Evolutionary conservation across 495 filamentous ascomycete genomes (phyloP).

Genomic region (Neurospora sp.): DNA sequence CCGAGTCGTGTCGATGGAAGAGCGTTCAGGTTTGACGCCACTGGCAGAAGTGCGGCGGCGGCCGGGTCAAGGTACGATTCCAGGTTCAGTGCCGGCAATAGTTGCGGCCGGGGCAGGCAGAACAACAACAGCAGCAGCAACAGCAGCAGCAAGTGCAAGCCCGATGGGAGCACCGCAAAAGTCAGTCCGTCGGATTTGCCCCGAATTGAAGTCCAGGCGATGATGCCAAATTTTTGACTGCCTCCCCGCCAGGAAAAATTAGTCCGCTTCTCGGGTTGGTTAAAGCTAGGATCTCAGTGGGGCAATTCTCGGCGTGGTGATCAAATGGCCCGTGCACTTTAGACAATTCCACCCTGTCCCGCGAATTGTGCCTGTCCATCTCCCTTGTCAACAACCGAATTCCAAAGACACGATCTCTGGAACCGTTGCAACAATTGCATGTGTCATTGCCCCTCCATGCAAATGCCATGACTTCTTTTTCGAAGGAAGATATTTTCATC

Average conservation of each 20-base stretch:
- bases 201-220: slow-evolving; percentile 9
- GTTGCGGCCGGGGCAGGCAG: background rate
- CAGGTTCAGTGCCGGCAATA: background rate
- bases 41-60: background rate
- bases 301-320: background rate
- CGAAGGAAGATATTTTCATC: background rate
- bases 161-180: background rate
- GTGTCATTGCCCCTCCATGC: background rate
- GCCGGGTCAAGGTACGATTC: background rate
- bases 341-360: background rate
- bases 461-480: background rate
- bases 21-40: slow-evolving; percentile 4
- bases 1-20: background rate
- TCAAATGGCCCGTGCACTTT: background rate
- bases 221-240: slow-evolving; percentile 24
- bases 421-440: background rate
- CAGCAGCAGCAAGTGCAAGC: background rate
- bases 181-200: background rate
- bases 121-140: background rate
- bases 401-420: background rate
- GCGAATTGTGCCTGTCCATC: background rate
- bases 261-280: slow-evolving; percentile 11
- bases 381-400: background rate
- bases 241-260: slow-evolving; percentile 22
- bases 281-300: background rate